Base-by-base conservation (phyloP, 305 asterid species). In the Ilex paraguariensis region DNA sequence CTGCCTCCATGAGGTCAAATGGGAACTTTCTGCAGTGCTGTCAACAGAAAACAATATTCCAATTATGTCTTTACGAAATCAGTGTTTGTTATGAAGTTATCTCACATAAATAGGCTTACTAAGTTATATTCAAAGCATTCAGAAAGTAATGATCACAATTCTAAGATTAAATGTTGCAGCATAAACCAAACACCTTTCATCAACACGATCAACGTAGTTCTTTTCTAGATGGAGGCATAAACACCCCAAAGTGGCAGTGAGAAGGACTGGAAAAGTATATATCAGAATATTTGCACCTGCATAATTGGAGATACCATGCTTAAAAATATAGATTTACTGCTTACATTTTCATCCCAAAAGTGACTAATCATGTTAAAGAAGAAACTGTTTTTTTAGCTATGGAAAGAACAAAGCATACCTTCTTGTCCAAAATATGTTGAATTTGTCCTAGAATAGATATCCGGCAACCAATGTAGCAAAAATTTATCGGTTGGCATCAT, bases 401-500 rank as follows among this genome's bases (percentile, higher is more conserved):
- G 53, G 10, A 53, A 16, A 61, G 54, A 62, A 40, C 57, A 31
- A 0, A 2, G 33, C 13, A 12, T 69, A 88, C 94, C 96, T 82
- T 84, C 73, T 59, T 28, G 51, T 56, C 87, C 90, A 12, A 85
- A 76, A 66, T 60, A 84, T 0, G 81, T 74, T 9, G 95, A 75
- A 67, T 72, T 74, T 6, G 80, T 32, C 13, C 63, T 63, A 6
- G 72, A 63, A 68, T 68, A 70, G 32, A 81, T 67, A 7, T 59
- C 30, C 58, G 82, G 85, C 68, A 76, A 60, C 87, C 87, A 84
- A 55, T 81, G 83, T 56, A 76, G 66, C 73, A 79, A 81, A 63
- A 78, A 84, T 58, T 50, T 39, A 68, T 68, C 68, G 61, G 87
- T 81, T 50, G 90, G 90, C 90, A 81, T 84, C 85, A 84, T 72